Evolutionary conservation across 2,329 filamentous ascomycete genomes (phyloP).

Genomic region (Ceratocystis colombiana): DNA sequence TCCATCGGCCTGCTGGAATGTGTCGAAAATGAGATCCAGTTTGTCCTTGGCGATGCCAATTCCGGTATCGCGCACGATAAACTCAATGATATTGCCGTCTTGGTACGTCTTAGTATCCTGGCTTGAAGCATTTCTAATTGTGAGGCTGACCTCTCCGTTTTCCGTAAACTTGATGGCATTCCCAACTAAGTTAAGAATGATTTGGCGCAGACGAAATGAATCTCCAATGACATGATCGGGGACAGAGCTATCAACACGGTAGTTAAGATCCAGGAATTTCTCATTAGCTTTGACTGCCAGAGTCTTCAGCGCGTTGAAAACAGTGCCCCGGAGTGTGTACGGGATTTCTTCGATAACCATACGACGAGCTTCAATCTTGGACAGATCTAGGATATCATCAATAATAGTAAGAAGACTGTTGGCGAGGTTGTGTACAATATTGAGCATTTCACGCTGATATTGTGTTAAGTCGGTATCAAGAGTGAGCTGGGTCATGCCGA

Average conservation of each 20-base stretch:
- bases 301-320: conserved; percentile 95
- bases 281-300: conserved; percentile 96
- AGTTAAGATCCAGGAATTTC: conserved; percentile 83
- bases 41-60: conserved; percentile 96
- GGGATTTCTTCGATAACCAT: conserved; percentile 99
- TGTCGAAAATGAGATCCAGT: conserved; percentile 94
- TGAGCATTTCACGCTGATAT: conserved; percentile 95
- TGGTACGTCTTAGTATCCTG: conserved; percentile 53
- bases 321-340: conserved; percentile 84
- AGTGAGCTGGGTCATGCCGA: conserved; percentile 94
- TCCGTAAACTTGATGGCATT: conserved; percentile 99
- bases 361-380: conserved; percentile 83
- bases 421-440: conserved; percentile 92
- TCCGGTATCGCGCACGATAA: conserved; percentile 89
- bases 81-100: conserved; percentile 79
- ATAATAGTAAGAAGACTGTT: conserved; percentile 96
- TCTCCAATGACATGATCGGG: conserved; percentile 94
- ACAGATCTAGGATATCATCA: conserved; percentile 67
- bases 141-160: conserved; percentile 87
- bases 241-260: conserved; percentile 84
- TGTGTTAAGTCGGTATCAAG: conserved; percentile 89
- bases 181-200: conserved; percentile 92
- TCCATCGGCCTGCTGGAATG: conserved; percentile 95
- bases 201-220: conserved; percentile 89
- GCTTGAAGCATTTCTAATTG: conserved; percentile 48